phyloP scores from a whole-genome alignment of 768 basidiomycete species.

The Cyclocybe aegerita region DNA sequence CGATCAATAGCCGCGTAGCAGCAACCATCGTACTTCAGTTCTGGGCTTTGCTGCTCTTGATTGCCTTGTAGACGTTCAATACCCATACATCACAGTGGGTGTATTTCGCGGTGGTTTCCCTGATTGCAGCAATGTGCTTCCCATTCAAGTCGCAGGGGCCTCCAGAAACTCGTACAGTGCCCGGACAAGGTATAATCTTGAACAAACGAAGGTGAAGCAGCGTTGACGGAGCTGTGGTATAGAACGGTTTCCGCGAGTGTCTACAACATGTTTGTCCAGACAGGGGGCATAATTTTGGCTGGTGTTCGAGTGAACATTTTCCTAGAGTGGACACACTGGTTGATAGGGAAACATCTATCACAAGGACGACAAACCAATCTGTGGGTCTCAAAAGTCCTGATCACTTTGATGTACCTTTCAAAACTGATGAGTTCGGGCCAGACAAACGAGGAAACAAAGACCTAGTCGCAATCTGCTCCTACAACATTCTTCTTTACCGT shows the following conservation, averaged over 20 bases:
- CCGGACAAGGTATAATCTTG: conserved; percentile 42
- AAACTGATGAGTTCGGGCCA: conserved; percentile 13
- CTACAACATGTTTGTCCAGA: conserved; percentile 70
- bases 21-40: conserved; percentile 53
- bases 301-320: conserved; percentile 8
- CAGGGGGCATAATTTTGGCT: conserved; percentile 49
- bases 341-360: conserved; percentile 54
- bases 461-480: conserved; percentile 51
- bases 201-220: not conserved
- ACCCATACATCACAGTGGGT: conserved; percentile 51
- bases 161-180: conserved; percentile 64
- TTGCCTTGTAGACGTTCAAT: conserved; percentile 54
- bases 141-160: conserved; percentile 55
- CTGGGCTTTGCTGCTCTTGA: conserved; percentile 63
- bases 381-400: conserved; percentile 19
- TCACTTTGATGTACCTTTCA: not conserved
- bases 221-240: not conserved
- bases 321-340: not conserved
- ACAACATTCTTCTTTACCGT: conserved; percentile 63
- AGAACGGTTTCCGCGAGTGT: conserved; percentile 47
- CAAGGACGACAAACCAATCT: conserved; percentile 45
- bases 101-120: conserved; percentile 50
- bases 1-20: conserved; percentile 53
- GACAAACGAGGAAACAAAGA: conserved; percentile 60
- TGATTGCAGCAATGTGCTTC: conserved; percentile 51